These are phyloP conservation scores for Globisporangium irregulare DNA, from an alignment of 352 stramenopile genomes.

Conservation along the genomic window DNA sequence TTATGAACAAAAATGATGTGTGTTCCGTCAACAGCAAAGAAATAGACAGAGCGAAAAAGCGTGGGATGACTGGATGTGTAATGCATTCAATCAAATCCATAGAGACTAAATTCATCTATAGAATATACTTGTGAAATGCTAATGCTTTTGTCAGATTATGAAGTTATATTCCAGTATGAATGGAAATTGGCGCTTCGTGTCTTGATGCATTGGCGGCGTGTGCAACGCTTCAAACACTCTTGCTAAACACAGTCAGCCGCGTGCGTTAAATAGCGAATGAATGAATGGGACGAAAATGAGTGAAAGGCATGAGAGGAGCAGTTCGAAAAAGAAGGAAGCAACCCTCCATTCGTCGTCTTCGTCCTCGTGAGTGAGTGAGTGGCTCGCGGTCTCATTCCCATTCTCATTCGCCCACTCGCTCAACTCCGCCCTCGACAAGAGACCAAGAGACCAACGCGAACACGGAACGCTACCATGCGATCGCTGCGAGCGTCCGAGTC, in stretches of 20 bases:
- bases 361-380: background rate
- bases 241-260: background rate
- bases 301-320: background rate
- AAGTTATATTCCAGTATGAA: background rate
- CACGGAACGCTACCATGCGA: background rate
- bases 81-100: background rate
- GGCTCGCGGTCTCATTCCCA: background rate
- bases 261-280: background rate
- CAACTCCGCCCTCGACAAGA: background rate
- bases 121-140: background rate
- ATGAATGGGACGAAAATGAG: background rate
- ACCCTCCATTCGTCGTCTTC: background rate
- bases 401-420: background rate
- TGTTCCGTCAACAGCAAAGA: background rate
- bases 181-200: background rate
- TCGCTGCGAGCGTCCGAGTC: slow-evolving; percentile 5
- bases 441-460: background rate
- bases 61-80: background rate
- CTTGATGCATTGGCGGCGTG: background rate
- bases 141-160: background rate
- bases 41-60: slow-evolving; percentile 1
- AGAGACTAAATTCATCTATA: background rate
- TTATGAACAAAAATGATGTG: background rate
- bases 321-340: slow-evolving; percentile 12
- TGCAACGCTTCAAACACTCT: background rate